Evolutionary conservation across 805 yeast genomes (phyloP), one percentile per base, ranked within the genome.

Genomic region (Starmerella roubikii): DNA sequence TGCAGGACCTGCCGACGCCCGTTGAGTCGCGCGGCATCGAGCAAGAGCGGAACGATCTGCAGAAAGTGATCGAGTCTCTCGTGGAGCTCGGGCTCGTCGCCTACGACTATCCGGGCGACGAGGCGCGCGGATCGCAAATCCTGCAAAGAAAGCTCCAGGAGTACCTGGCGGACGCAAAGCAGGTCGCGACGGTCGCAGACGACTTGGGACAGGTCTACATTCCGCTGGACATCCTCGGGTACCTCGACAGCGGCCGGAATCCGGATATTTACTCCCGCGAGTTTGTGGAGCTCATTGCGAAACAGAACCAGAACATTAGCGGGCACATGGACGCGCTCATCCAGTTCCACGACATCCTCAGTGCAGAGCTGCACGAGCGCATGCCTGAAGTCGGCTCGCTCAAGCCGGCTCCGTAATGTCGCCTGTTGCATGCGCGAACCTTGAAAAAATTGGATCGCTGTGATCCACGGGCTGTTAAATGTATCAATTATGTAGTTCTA

Each of bases 241-340:
- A 91, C 54, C 83, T 91, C 28, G 97, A 91, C 54, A 93, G 84
- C 53, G 98, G 98, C 2, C 67, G 98, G 49, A 91, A 91, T 55
- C 97, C 98, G 0, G 97, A 91, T 55, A 85, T 91, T 29, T 91
- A 91, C 59, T 85, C 97, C 1, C 71, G 98, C 56, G 98, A 91
- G 61, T 91, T 91, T 60, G 83, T 88, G 13, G 98, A 91, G 56
- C 82, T 88, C 26, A 79, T 91, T n/a, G 76, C 85, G 29, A 77
- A 83, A 50, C 76, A 85, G 32, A 91, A 91, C 54, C 95, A 93
- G 53, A 74, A 78, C 48, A 66, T 91, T 39, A 72, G 84, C 53
- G 97, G 95, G 3, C 83, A 83, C 57, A 74, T 82, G 71, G 53
- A 62, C 31, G 94, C 85, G 1, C 67, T 80, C 61, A 61, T 54